A percentile compares a stretch with the other conserved stretches of the same genome.
These are phyloP conservation scores for Schwanniomyces vanrijiae DNA, from an alignment of 805 yeast species.

Conservation along the genomic window DNA sequence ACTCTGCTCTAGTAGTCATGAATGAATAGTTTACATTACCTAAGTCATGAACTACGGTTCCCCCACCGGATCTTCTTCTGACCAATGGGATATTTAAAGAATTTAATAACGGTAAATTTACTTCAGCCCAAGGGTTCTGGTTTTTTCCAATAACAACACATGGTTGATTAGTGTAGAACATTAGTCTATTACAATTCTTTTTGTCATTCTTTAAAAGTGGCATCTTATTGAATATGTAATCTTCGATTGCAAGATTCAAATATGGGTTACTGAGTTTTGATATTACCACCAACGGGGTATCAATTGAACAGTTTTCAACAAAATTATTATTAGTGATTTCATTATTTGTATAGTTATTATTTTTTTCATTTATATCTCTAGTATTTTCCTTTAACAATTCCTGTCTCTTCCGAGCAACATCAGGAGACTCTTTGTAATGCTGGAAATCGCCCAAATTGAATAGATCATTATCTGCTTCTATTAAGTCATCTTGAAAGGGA, in stretches of 20 bases:
- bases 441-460: conserved; percentile 39
- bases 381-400: conserved; percentile 1
- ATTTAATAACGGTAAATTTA: conserved; percentile 57
- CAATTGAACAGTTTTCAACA: not conserved
- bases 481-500: conserved; percentile 42
- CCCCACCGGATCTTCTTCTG: conserved; percentile 90
- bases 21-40: conserved; percentile 88
- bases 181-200: conserved; percentile 48
- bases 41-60: conserved; percentile 90
- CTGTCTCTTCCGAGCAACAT: conserved; percentile 19
- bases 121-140: conserved; percentile 92
- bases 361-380: not conserved
- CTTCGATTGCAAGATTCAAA: conserved; percentile 79
- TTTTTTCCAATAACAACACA: conserved; percentile 96
- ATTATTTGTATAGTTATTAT: not conserved
- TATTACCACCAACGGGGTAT: conserved; percentile 53
- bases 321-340: not conserved
- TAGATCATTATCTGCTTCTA: conserved; percentile 31
- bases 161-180: conserved; percentile 74
- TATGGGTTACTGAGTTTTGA: conserved; percentile 66
- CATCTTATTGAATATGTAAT: conserved; percentile 65
- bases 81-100: conserved; percentile 60
- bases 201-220: conserved; percentile 36
- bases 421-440: conserved; percentile 34
- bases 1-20: conserved; percentile 65